Evolutionary conservation across 768 basidiomycete species (phyloP).

Genomic region (Inosperma sp.): DNA sequence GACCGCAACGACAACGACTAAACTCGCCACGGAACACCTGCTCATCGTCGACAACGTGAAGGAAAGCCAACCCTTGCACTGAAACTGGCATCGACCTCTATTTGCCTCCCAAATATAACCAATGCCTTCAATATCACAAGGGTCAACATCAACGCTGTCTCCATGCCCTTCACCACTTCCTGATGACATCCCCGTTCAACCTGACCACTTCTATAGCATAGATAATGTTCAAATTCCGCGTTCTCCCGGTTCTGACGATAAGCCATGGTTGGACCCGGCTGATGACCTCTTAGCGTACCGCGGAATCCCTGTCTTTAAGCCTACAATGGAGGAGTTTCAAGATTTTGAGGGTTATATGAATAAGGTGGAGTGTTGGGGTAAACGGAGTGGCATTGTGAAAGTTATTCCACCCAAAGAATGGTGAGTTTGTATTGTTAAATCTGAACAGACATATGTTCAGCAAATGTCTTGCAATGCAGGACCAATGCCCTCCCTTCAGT

Average conservation of each 20-base stretch:
- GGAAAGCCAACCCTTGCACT: no score
- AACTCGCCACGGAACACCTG: no score
- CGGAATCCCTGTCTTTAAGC: slow-evolving; percentile 96
- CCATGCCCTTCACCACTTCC: slow-evolving; percentile 55
- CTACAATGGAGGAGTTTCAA: slow-evolving; percentile 84
- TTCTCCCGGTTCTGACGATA: slow-evolving; percentile 60
- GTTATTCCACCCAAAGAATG: slow-evolving; percentile 94
- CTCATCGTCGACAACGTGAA: no score
- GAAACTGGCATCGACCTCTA: no score
- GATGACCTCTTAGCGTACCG: slow-evolving; percentile 79
- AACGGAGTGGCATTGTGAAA: slow-evolving; percentile 89
- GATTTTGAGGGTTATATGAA: slow-evolving; percentile 93
- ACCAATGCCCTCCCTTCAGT: slow-evolving; percentile 67
- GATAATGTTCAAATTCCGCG: slow-evolving; percentile 47
- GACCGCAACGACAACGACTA: no score
- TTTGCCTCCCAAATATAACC: no score
- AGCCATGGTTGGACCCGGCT: slow-evolving; percentile 67
- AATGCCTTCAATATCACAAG: slow-evolving; percentile 35
- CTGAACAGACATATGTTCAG: slow-evolving; percentile 9
- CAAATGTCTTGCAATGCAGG: slow-evolving; percentile 37
- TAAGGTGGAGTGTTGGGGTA: slow-evolving; percentile 85
- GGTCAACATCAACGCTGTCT: slow-evolving; percentile 42
- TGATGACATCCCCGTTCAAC: slow-evolving; percentile 54
- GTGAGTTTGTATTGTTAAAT: no score
- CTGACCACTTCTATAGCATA: slow-evolving; percentile 78